phyloP scores from a whole-genome alignment of 768 basidiomycete genomes.

The Leccinum truebloodii region DNA sequence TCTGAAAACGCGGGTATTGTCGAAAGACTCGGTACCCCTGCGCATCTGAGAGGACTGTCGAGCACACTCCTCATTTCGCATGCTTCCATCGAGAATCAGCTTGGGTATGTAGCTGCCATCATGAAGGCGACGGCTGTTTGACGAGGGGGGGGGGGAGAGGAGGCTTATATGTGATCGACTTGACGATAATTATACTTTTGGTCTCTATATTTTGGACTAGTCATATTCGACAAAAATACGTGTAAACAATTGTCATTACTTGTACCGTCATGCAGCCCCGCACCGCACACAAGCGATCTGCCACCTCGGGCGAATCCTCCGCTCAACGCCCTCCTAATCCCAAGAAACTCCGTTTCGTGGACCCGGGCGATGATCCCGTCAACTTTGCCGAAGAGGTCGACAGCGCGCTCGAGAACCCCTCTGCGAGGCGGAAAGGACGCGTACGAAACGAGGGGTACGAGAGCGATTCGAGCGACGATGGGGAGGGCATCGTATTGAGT shows the following conservation, averaged over 20 bases:
- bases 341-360: constrained; percentile 80
- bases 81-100: constrained; percentile 58
- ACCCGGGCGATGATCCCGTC: constrained; percentile 71
- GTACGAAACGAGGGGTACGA: constrained; percentile 90
- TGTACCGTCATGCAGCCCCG: constrained; percentile 36
- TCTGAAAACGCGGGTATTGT: constrained; percentile 47
- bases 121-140: constrained; percentile 27
- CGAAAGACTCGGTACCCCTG: constrained; percentile 52
- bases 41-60: constrained; percentile 43
- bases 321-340: constrained; percentile 30
- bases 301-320: constrained; percentile 37
- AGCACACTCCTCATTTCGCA: constrained; percentile 52
- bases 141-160: not conserved
- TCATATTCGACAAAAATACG: constrained; percentile 25
- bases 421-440: constrained; percentile 62
- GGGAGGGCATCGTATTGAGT: constrained; percentile 89
- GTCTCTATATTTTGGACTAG: not conserved
- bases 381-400: constrained; percentile 82
- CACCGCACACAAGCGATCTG: constrained; percentile 45
- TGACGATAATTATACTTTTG: not conserved
- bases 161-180: not conserved
- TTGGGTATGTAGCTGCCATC: constrained; percentile 60
- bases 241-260: constrained; percentile 16
- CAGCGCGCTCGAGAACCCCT: constrained; percentile 65
- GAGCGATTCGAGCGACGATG: constrained; percentile 92